Conservation (phyloP, 805 yeast species). For the Yarrowia osloensis region DNA sequence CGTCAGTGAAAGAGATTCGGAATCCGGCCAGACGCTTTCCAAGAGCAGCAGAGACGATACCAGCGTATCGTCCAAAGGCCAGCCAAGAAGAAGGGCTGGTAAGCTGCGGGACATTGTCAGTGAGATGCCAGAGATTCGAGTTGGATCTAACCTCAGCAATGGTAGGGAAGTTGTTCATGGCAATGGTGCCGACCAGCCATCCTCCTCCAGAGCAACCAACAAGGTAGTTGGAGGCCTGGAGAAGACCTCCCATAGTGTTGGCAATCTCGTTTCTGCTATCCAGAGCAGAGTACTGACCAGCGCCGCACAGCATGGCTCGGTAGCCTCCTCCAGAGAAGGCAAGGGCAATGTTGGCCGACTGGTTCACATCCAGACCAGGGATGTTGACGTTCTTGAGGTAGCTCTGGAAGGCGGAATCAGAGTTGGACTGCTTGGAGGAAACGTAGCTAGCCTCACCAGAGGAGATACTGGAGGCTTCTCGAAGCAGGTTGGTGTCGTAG, state of each 20-base stretch:
- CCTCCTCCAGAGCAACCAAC: slow-evolving; percentile 84
- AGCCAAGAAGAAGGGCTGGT: not conserved
- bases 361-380: slow-evolving; percentile 51
- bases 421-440: not conserved
- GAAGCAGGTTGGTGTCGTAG: not conserved
- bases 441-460: not conserved
- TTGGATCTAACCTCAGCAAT: slow-evolving; percentile 49
- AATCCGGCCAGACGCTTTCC: slow-evolving; percentile 65
- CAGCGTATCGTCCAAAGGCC: slow-evolving; percentile 33
- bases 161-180: slow-evolving; percentile 51
- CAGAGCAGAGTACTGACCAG: slow-evolving; percentile 76
- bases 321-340: slow-evolving; percentile 90
- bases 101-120: slow-evolving; percentile 32
- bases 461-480: not conserved
- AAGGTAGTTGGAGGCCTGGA: slow-evolving; percentile 67
- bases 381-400: slow-evolving; percentile 51
- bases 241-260: slow-evolving; percentile 66
- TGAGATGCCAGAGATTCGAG: slow-evolving; percentile 62
- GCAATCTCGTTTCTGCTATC: slow-evolving; percentile 60
- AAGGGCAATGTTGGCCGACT: slow-evolving; percentile 41
- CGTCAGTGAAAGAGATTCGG: slow-evolving; percentile 67
- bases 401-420: slow-evolving; percentile 46
- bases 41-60: slow-evolving; percentile 49
- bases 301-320: slow-evolving; percentile 81
- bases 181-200: slow-evolving; percentile 72